Evolutionary conservation across 495 filamentous ascomycete genomes (phyloP).

Genomic region (Xylaria nigripes): DNA sequence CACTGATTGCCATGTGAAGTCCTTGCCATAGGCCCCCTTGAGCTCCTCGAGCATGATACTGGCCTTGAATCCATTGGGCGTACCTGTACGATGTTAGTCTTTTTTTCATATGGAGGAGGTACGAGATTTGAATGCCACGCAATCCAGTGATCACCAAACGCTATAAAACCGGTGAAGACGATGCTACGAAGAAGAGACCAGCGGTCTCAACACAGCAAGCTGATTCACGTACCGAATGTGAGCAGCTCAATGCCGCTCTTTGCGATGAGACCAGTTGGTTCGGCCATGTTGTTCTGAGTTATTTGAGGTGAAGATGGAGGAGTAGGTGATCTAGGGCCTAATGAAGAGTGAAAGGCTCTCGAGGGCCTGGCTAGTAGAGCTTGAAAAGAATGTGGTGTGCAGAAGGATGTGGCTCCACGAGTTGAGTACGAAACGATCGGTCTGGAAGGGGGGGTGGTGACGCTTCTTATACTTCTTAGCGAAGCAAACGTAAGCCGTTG

Average conservation of each 20-base stretch:
- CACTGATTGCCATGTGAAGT: conserved; percentile 55
- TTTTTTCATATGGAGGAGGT: neutral
- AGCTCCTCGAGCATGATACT: conserved; percentile 81
- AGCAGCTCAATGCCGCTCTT: conserved; percentile 50
- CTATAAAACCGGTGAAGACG: neutral
- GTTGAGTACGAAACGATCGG: neutral
- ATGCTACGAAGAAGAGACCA: neutral
- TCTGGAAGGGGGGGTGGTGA: neutral
- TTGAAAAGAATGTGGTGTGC: neutral
- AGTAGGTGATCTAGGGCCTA: neutral
- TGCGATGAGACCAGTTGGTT: conserved; percentile 44
- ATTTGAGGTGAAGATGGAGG: conserved; percentile 2
- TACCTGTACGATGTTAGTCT: conserved; percentile 8
- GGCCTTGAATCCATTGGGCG: conserved; percentile 52
- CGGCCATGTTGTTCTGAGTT: conserved; percentile 23
- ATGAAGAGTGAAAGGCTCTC: conserved; percentile 16
- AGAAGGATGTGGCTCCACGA: neutral
- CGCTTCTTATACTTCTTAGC: conserved; percentile 7
- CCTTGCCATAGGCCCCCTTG: conserved; percentile 43
- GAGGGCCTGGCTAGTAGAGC: neutral
- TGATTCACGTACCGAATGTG: conserved; percentile 30
- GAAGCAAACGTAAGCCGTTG: neutral
- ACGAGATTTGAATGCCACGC: neutral
- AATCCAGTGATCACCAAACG: neutral
- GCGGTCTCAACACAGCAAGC: neutral